These are phyloP conservation scores for Phytophthora ohioensis DNA, from an alignment of 352 stramenopile genomes.

Conservation along the genomic window DNA sequence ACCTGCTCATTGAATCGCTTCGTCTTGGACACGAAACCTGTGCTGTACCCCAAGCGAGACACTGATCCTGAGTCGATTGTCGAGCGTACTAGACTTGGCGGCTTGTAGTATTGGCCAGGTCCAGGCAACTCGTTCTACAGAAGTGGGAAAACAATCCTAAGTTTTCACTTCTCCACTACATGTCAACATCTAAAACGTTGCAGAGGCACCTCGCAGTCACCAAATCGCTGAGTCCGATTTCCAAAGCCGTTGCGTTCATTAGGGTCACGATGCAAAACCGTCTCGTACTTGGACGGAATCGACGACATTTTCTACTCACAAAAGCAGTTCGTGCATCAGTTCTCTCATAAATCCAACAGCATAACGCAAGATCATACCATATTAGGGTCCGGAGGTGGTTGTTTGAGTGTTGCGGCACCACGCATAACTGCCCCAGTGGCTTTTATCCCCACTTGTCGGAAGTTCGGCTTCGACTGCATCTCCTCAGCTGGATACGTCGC, in stretches of 20 bases:
- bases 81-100: slow-evolving; percentile 65
- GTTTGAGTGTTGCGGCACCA: slow-evolving; percentile 28
- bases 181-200: neutral
- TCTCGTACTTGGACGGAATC: slow-evolving; percentile 87
- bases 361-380: slow-evolving; percentile 14
- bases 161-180: slow-evolving; percentile 3
- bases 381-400: slow-evolving; percentile 27
- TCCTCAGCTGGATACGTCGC: slow-evolving; percentile 29
- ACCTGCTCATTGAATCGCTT: slow-evolving; percentile 72
- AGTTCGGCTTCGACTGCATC: slow-evolving; percentile 52
- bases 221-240: slow-evolving; percentile 73
- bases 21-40: slow-evolving; percentile 81
- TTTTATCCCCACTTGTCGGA: slow-evolving; percentile 70
- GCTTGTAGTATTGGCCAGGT: slow-evolving; percentile 78
- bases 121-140: slow-evolving; percentile 75
- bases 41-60: slow-evolving; percentile 76
- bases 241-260: slow-evolving; percentile 75
- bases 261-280: slow-evolving; percentile 64
- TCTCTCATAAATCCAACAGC: neutral
- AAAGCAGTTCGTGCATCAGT: slow-evolving; percentile 1
- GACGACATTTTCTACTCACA: slow-evolving; percentile 60
- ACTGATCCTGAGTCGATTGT: slow-evolving; percentile 73
- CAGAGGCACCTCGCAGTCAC: slow-evolving; percentile 53
- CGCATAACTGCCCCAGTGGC: slow-evolving; percentile 42
- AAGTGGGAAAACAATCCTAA: neutral